Conservation (phyloP, 1,284 basidiomycete species). For the Hypsizygus ulmarius region DNA sequence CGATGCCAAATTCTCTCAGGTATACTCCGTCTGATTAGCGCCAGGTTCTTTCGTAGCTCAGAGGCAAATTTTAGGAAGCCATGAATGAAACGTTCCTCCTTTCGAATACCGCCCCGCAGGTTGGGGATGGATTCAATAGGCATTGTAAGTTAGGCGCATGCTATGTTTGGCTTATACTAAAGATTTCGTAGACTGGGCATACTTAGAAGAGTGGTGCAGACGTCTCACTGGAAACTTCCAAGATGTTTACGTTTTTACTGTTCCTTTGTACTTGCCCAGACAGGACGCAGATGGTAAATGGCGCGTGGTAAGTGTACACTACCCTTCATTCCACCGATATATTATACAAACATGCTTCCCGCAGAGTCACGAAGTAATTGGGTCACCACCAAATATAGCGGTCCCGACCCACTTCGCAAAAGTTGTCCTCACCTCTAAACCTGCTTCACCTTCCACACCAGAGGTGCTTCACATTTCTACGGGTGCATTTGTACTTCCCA, state of each 20-base stretch:
- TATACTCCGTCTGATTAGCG: constrained; percentile 24
- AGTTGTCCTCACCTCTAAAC: constrained; percentile 81
- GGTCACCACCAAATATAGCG: constrained; percentile 82
- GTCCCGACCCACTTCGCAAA: constrained; percentile 99
- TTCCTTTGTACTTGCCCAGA: constrained; percentile 94
- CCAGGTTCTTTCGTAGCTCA: not conserved
- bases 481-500: constrained; percentile 94
- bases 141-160: constrained; percentile 65
- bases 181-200: constrained; percentile 82
- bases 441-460: constrained; percentile 71
- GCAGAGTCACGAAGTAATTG: constrained; percentile 92
- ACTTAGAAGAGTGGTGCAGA: constrained; percentile 94
- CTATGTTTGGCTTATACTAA: not conserved
- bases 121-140: constrained; percentile 95
- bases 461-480: constrained; percentile 74
- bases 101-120: constrained; percentile 97
- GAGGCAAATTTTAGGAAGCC: constrained; percentile 55
- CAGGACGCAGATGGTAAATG: constrained; percentile 88
- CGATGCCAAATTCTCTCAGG: constrained; percentile 88
- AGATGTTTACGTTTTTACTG: constrained; percentile 97
- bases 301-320: constrained; percentile 70
- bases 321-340: constrained; percentile 1
- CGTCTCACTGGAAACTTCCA: constrained; percentile 82
- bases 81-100: constrained; percentile 98
- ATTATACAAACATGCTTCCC: not conserved